These are phyloP conservation scores for Xanthoconium stramineum DNA, from an alignment of 768 basidiomycete genomes.

Conservation along the genomic window DNA sequence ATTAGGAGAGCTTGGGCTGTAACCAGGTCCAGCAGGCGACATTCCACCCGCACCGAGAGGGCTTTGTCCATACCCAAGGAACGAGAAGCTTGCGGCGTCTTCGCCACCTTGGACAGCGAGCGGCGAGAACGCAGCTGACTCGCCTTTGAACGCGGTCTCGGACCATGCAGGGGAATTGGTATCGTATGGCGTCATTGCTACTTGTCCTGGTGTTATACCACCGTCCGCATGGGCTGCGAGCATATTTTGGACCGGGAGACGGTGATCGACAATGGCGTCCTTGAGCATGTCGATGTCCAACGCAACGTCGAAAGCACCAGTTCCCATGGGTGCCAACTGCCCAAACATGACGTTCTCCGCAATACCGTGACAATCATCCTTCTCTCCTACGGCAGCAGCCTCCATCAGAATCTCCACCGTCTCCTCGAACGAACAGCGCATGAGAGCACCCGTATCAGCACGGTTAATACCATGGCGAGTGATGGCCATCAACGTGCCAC, in stretches of 20 bases:
- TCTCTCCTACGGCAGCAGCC: slow-evolving; percentile 96
- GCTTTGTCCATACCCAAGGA: slow-evolving; percentile 80
- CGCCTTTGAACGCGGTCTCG: slow-evolving; percentile 73
- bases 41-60: slow-evolving; percentile 80
- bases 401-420: slow-evolving; percentile 99
- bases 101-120: slow-evolving; percentile 85
- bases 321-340: slow-evolving; percentile 99
- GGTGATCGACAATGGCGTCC: slow-evolving; percentile 96
- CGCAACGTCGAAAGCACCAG: slow-evolving; percentile 92
- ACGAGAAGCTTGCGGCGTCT: slow-evolving; percentile 71
- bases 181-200: slow-evolving; percentile 96
- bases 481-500: slow-evolving; percentile 94
- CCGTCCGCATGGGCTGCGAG: slow-evolving; percentile 77
- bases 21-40: slow-evolving; percentile 85
- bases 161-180: slow-evolving; percentile 85
- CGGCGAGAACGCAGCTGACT: slow-evolving; percentile 92
- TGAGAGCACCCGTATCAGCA: slow-evolving; percentile 96
- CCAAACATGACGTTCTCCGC: slow-evolving; percentile 99
- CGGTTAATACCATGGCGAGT: slow-evolving; percentile 99
- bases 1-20: slow-evolving; percentile 90
- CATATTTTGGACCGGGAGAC: slow-evolving; percentile 81
- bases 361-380: slow-evolving; percentile 96
- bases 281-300: slow-evolving; percentile 98
- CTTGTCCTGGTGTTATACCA: slow-evolving; percentile 88
- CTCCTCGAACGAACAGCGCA: slow-evolving; percentile 99